Conservation (phyloP, 495 filamentous ascomycete genomes). For the Trichoderma gamsii region DNA sequence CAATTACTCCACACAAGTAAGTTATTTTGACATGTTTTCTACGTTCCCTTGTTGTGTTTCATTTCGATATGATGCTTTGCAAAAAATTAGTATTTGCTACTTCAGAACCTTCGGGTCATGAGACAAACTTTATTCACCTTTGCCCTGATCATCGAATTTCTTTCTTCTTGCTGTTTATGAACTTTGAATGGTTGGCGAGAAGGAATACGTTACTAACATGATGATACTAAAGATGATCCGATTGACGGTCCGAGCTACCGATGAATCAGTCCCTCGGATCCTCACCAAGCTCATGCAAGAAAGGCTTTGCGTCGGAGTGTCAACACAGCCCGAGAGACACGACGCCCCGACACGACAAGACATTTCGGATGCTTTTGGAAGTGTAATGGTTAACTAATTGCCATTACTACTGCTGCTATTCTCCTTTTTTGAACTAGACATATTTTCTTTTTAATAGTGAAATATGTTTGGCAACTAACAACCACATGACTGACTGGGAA, state of each 20-base stretch:
- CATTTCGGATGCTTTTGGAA: conserved; percentile 44
- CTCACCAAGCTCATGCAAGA: conserved; percentile 84
- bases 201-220: background rate
- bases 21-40: conserved; percentile 12
- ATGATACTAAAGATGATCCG: conserved; percentile 73
- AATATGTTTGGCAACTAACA: conserved; percentile 8
- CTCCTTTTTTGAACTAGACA: background rate
- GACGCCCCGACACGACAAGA: conserved; percentile 34
- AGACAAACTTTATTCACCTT: conserved; percentile 11
- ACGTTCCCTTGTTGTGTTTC: background rate
- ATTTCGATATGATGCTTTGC: conserved; percentile 1
- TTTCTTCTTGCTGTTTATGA: background rate
- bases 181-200: background rate
- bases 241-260: conserved; percentile 88
- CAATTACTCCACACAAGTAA: conserved; percentile 82
- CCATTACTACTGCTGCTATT: background rate
- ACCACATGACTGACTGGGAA: conserved; percentile 9
- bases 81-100: conserved; percentile 12
- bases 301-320: conserved; percentile 50
- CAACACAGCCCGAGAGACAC: conserved; percentile 32
- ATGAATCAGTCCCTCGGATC: conserved; percentile 76
- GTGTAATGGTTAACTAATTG: conserved; percentile 41
- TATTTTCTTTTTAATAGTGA: background rate
- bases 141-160: conserved; percentile 10
- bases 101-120: conserved; percentile 11